Percentiles rank a stretch among this genome's conserved stretches.
phyloP scores from a whole-genome alignment of 805 yeast genomes.

The Maudiozyma serrabonitensis region DNA sequence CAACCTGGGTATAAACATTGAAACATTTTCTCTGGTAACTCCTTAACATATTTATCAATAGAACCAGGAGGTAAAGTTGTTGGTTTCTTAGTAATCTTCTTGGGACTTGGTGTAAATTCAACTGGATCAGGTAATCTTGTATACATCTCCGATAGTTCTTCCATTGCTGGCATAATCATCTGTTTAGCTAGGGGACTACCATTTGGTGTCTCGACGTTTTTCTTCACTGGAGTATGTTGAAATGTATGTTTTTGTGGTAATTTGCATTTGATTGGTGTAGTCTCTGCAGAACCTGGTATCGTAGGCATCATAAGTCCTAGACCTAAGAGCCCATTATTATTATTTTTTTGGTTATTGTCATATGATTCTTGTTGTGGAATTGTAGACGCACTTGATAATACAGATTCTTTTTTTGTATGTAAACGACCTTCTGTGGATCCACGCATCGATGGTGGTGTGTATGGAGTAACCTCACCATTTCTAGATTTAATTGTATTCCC shows the following conservation, averaged over 20 bases:
- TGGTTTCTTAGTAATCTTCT: slow-evolving; percentile 23
- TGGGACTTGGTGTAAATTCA: slow-evolving; percentile 11
- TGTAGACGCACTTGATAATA: slow-evolving; percentile 26
- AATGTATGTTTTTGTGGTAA: slow-evolving; percentile 25
- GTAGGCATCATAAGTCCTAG: slow-evolving; percentile 20
- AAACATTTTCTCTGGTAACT: slow-evolving; percentile 68
- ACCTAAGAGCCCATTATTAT: slow-evolving; percentile 6
- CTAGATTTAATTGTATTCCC: not conserved
- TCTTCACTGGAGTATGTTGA: slow-evolving; percentile 23
- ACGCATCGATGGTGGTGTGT: slow-evolving; percentile 5
- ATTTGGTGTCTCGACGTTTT: not conserved
- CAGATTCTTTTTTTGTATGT: slow-evolving; percentile 22
- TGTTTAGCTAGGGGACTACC: not conserved
- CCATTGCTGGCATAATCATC: not conserved
- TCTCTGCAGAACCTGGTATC: slow-evolving; percentile 24
- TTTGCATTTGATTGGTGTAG: slow-evolving; percentile 15
- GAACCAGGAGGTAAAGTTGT: slow-evolving; percentile 74
- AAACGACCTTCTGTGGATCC: not conserved
- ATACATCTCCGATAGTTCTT: not conserved
- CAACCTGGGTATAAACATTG: slow-evolving; percentile 71
- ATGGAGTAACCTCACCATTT: not conserved
- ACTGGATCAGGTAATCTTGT: not conserved
- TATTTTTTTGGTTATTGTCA: slow-evolving; percentile 1
- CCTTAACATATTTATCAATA: slow-evolving; percentile 71
- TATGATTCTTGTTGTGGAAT: slow-evolving; percentile 22